Conservation (phyloP, 371 early-diverging fungal genomes). For the Polyrhizophydium stewartii region DNA sequence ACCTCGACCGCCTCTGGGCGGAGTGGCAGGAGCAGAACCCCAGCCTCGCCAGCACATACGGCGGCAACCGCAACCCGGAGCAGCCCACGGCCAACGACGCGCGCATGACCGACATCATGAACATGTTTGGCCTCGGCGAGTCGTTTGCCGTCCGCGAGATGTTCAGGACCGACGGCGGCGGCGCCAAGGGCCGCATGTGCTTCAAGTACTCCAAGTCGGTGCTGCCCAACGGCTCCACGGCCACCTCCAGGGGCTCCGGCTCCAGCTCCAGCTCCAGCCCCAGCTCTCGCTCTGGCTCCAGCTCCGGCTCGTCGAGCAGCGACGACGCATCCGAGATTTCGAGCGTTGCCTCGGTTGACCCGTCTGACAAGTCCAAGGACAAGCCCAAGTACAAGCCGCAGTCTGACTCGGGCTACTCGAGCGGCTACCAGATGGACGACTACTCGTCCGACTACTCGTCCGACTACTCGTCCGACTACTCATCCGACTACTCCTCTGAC, state of each 20-base stretch:
- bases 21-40: slow-evolving; percentile 39
- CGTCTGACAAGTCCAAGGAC: too few species aligned
- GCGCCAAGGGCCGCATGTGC: slow-evolving; percentile 14
- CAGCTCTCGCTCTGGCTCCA: too few species aligned
- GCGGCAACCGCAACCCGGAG: slow-evolving; percentile 4
- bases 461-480: too few species aligned
- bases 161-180: slow-evolving; percentile 6
- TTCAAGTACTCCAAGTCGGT: slow-evolving; percentile 18
- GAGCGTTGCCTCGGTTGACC: too few species aligned
- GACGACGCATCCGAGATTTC: too few species aligned
- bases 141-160: slow-evolving; percentile 7
- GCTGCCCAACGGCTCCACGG: neutral
- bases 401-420: too few species aligned
- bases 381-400: too few species aligned
- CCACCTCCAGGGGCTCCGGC: neutral
- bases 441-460: too few species aligned
- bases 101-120: slow-evolving; percentile 4
- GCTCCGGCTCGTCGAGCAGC: too few species aligned
- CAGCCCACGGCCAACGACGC: slow-evolving; percentile 1
- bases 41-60: slow-evolving; percentile 5
- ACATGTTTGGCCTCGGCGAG: slow-evolving; percentile 9
- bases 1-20: slow-evolving; percentile 52
- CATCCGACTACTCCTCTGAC: too few species aligned
- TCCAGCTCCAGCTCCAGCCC: too few species aligned
- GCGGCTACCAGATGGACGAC: too few species aligned